Evolutionary conservation across 176 grass and related monocot genomes (phyloP).

Genomic region (Puya raimondii): DNA sequence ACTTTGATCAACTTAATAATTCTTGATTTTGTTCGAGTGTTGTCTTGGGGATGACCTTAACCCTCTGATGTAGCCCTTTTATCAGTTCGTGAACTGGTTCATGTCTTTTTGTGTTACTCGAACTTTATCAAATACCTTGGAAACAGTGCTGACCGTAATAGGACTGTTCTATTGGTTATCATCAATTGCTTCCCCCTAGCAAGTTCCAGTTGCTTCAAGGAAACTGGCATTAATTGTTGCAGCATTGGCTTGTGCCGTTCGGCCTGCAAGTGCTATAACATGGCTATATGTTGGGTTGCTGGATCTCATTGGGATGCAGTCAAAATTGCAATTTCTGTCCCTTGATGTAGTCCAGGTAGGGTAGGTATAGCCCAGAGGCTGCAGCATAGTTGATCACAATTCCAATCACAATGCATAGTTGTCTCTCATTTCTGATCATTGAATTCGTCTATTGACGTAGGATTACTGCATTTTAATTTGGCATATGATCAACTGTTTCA

Average conservation of each 20-base stretch:
- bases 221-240: conserved; percentile 64
- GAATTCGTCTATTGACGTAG: too few relatives aligned
- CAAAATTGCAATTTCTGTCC: conserved; percentile 43
- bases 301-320: conserved; percentile 63
- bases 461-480: too few relatives aligned
- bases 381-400: too few relatives aligned
- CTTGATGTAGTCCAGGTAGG: conserved; percentile 61
- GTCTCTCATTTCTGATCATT: too few relatives aligned
- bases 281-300: conserved; percentile 77
- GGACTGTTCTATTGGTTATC: conserved; percentile 78
- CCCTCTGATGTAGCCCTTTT: conserved; percentile 47
- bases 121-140: conserved; percentile 85
- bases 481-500: too few relatives aligned
- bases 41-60: conserved; percentile 37
- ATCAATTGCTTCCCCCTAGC: conserved; percentile 32
- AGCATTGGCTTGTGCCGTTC: conserved; percentile 70
- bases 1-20: background rate
- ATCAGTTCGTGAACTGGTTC: conserved; percentile 82
- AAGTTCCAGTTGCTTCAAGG: conserved; percentile 41
- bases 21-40: background rate
- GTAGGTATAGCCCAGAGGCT: conserved; percentile 37
- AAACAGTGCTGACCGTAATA: conserved; percentile 69
- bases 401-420: too few relatives aligned
- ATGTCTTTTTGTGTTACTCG: conserved; percentile 71
- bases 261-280: conserved; percentile 81